phyloP scores from a whole-genome alignment of 768 basidiomycete genomes.

The Mycena latifolia region DNA sequence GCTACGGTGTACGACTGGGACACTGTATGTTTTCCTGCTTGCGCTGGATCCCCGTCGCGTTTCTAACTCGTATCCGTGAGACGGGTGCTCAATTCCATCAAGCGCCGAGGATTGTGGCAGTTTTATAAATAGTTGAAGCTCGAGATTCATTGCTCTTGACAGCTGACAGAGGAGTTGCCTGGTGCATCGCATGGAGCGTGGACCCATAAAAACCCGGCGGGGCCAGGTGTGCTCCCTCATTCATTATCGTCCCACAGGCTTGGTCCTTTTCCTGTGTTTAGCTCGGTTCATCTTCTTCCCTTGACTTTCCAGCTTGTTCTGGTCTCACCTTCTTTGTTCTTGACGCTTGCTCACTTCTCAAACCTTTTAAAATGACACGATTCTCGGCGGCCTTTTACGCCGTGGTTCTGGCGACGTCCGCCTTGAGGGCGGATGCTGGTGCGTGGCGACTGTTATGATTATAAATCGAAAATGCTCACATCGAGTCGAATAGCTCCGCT shows the following conservation, averaged over 20 bases:
- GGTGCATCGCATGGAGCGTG: conserved; percentile 19
- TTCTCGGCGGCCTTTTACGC: conserved; percentile 18
- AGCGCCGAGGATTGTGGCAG: not conserved
- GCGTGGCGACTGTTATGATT: not conserved
- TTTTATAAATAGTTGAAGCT: conserved; percentile 1
- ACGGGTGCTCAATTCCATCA: not conserved
- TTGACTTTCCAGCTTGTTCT: conserved; percentile 24
- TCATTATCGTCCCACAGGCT: conserved; percentile 9
- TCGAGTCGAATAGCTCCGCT: conserved; percentile 18
- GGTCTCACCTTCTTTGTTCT: conserved; percentile 22
- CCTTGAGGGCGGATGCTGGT: conserved; percentile 34
- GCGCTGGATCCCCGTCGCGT: too few relatives aligned
- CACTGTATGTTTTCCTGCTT: too few relatives aligned
- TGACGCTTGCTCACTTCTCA: not conserved
- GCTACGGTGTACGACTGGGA: too few relatives aligned
- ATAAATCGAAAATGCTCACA: not conserved
- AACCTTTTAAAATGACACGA: conserved; percentile 27
- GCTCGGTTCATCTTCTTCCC: conserved; percentile 9
- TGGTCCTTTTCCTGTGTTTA: not conserved
- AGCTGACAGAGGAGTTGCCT: conserved; percentile 17
- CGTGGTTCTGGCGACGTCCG: conserved; percentile 20
- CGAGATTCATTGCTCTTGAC: conserved; percentile 2
- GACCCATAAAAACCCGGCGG: conserved; percentile 7
- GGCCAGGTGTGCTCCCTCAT: not conserved
- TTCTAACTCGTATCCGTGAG: too few relatives aligned